Conservation (phyloP, 2,329 filamentous ascomycete species). For the Cordyceps sp. region DNA sequence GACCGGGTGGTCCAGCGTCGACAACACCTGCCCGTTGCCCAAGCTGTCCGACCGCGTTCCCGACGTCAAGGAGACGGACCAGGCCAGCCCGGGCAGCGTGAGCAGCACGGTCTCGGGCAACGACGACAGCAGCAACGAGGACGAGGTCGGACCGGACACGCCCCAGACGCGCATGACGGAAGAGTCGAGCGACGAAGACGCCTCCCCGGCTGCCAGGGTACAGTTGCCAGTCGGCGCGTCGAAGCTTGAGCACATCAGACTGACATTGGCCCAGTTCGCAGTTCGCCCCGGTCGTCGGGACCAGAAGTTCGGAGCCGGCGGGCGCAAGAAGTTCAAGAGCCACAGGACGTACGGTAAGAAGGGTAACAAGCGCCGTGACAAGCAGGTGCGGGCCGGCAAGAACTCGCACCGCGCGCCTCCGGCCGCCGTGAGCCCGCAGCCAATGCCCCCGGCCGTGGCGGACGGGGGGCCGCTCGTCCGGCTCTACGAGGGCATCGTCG, state of each 20-base stretch:
- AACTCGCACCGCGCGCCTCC: conserved; percentile 14
- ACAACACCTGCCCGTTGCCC: conserved; percentile 41
- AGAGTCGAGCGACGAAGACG: conserved; percentile 41
- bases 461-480: conserved; percentile 52
- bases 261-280: conserved; percentile 5
- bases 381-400: conserved; percentile 21
- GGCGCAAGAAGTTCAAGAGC: conserved; percentile 30
- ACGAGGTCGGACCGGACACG: conserved; percentile 16
- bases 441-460: conserved; percentile 19
- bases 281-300: conserved; percentile 7
- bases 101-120: conserved; percentile 30
- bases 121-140: conserved; percentile 36
- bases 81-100: conserved; percentile 29
- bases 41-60: conserved; percentile 29
- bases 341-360: conserved; percentile 31
- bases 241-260: not conserved
- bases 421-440: conserved; percentile 14
- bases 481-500: conserved; percentile 67
- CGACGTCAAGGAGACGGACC: conserved; percentile 27
- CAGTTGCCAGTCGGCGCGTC: conserved; percentile 1
- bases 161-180: conserved; percentile 38
- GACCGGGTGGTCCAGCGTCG: conserved; percentile 49
- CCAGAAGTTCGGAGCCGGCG: conserved; percentile 12
- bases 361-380: conserved; percentile 28
- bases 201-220: conserved; percentile 10